Evolutionary conservation across 768 basidiomycete genomes (phyloP).

Genomic region (Calvatia gigantea): DNA sequence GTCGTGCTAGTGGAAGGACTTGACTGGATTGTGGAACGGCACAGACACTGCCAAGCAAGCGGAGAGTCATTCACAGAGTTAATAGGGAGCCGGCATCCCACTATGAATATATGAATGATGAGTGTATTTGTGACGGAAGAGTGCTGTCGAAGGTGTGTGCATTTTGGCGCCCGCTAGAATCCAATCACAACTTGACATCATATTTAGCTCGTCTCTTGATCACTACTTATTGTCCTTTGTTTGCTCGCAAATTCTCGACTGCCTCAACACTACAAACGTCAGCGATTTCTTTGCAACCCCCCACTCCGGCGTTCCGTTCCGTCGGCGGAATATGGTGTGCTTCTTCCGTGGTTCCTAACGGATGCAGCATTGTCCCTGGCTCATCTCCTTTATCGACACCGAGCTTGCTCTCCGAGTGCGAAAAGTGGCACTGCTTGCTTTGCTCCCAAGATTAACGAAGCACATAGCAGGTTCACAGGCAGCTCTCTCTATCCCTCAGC

Average conservation of each 20-base stretch:
- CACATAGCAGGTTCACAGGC: conserved; percentile 31
- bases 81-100: conserved; percentile 7
- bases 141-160: background rate
- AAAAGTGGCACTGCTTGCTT: conserved; percentile 43
- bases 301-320: conserved; percentile 49
- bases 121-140: background rate
- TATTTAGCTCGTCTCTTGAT: too few relatives aligned
- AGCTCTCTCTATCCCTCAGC: conserved; percentile 49
- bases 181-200: too few relatives aligned
- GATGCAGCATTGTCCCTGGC: conserved; percentile 45
- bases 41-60: conserved; percentile 11
- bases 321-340: conserved; percentile 40
- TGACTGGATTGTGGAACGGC: background rate
- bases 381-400: conserved; percentile 68
- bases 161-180: background rate
- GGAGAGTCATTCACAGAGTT: conserved; percentile 22
- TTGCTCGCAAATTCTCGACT: conserved; percentile 44
- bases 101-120: background rate
- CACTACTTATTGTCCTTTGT: too few relatives aligned
- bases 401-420: conserved; percentile 56
- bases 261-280: conserved; percentile 33
- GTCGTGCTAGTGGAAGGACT: background rate
- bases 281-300: conserved; percentile 50
- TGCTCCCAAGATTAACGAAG: conserved; percentile 42
- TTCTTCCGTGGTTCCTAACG: conserved; percentile 41